Percentiles rank a stretch among this genome's conserved stretches.
phyloP scores from a whole-genome alignment of 2,329 filamentous ascomycete genomes.

The Ophiostoma australiae region DNA sequence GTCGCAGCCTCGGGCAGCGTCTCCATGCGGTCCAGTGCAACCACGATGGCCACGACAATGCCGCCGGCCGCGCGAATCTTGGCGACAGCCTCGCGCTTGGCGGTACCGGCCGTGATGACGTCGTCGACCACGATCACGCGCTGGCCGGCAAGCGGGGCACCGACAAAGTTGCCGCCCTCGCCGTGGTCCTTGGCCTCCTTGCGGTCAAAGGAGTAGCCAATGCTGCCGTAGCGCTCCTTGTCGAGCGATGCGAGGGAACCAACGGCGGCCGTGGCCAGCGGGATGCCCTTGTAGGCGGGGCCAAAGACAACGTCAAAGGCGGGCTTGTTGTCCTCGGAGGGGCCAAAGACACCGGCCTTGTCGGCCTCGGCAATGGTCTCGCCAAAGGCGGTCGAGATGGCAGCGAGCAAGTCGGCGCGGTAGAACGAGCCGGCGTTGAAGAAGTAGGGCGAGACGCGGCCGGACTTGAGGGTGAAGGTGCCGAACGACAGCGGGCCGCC shows the following conservation, averaged over 20 bases:
- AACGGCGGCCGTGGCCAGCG: constrained; percentile 67
- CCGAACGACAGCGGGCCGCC: constrained; percentile 74
- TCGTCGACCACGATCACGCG: constrained; percentile 89
- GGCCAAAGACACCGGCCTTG: constrained; percentile 22
- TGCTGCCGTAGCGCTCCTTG: constrained; percentile 50
- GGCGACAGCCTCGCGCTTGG: constrained; percentile 84
- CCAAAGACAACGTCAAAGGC: constrained; percentile 81
- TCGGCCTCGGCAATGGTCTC: constrained; percentile 44
- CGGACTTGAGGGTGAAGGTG: constrained; percentile 85
- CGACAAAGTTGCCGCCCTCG: constrained; percentile 89
- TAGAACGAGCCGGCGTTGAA: constrained; percentile 95
- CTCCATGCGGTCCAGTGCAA: constrained; percentile 83
- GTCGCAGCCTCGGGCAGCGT: constrained; percentile 62
- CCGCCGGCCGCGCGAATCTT: constrained; percentile 86
- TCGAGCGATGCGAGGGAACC: constrained; percentile 38
- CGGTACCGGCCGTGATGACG: constrained; percentile 92
- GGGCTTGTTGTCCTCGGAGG: constrained; percentile 11
- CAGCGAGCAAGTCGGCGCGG: constrained; percentile 68
- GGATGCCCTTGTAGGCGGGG: constrained; percentile 96
- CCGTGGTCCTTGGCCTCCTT: constrained; percentile 97
- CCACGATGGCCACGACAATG: constrained; percentile 76
- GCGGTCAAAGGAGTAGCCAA: constrained; percentile 87
- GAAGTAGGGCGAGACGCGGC: constrained; percentile 89
- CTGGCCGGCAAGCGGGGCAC: constrained; percentile 78
- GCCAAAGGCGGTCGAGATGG: constrained; percentile 79